These are phyloP conservation scores for Acanthamoeba sp. DNA, from an alignment of 208 protist genomes.

Conservation along the genomic window DNA sequence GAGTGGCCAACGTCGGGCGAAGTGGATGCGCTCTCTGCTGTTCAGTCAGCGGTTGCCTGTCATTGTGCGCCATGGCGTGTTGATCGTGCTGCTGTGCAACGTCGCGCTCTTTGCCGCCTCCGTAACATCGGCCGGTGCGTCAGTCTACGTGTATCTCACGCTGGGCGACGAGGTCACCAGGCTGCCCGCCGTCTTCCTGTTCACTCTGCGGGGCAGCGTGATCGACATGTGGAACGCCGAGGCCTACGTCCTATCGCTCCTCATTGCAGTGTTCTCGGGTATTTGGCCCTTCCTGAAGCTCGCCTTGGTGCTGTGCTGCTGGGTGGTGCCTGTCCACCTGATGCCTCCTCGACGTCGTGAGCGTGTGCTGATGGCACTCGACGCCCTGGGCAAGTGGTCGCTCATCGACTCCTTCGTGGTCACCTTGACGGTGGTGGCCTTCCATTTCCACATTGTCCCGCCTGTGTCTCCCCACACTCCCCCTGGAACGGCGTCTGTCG, in stretches of 20 bases:
- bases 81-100: conserved; percentile 80
- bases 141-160: conserved; percentile 80
- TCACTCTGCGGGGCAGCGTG: conserved; percentile 92
- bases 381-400: conserved; percentile 95
- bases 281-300: conserved; percentile 96
- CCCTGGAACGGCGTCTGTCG: conserved; percentile 57
- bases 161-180: conserved; percentile 64
- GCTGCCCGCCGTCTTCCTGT: conserved; percentile 89
- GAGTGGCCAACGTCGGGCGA: not conserved
- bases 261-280: conserved; percentile 95
- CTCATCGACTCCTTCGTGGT: conserved; percentile 95
- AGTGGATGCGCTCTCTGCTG: conserved; percentile 7
- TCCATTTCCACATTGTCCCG: conserved; percentile 78
- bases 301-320: conserved; percentile 86
- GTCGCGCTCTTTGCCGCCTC: conserved; percentile 87
- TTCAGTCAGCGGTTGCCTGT: not conserved
- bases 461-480: conserved; percentile 4
- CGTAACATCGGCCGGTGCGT: conserved; percentile 86
- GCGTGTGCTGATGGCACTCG: conserved; percentile 87
- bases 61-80: conserved; percentile 74
- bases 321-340: conserved; percentile 88
- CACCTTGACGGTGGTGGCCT: conserved; percentile 94
- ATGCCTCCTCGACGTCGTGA: conserved; percentile 86
- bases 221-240: conserved; percentile 92
- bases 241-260: conserved; percentile 91